phyloP scores from a whole-genome alignment of 352 stramenopile genomes.

The Phytopythium cucurbitacearum region DNA sequence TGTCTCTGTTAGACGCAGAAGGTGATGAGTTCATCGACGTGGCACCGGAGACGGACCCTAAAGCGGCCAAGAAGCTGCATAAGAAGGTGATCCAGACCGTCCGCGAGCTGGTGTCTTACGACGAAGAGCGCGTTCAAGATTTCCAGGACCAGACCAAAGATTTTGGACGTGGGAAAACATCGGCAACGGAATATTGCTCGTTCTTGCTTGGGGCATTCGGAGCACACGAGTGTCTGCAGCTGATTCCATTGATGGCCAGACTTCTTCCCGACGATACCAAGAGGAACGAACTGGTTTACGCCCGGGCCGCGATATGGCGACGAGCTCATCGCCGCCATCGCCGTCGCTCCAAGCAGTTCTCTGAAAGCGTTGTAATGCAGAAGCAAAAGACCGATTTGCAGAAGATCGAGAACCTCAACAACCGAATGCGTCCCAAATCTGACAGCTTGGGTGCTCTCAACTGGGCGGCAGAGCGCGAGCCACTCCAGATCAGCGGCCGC shows the following conservation, averaged over 20 bases:
- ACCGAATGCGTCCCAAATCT: slow-evolving; percentile 41
- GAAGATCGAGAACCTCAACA: slow-evolving; percentile 17
- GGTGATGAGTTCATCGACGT: slow-evolving; percentile 52
- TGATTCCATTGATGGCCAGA: slow-evolving; percentile 70
- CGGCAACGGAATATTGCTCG: slow-evolving; percentile 70
- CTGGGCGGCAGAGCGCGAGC: slow-evolving; percentile 16
- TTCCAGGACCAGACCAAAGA: slow-evolving; percentile 80
- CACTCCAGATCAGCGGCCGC: slow-evolving; percentile 10
- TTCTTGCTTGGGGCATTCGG: slow-evolving; percentile 70
- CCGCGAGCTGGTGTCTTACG: slow-evolving; percentile 46
- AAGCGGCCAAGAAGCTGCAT: slow-evolving; percentile 64
- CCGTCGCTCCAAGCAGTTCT: slow-evolving; percentile 77
- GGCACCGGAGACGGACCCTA: slow-evolving; percentile 44
- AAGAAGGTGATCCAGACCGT: slow-evolving; percentile 68
- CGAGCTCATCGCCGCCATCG: slow-evolving; percentile 54
- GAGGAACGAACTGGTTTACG: slow-evolving; percentile 53
- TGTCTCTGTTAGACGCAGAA: slow-evolving; percentile 32
- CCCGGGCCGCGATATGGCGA: slow-evolving; percentile 56
- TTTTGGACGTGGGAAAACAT: slow-evolving; percentile 63
- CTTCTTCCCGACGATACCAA: slow-evolving; percentile 67
- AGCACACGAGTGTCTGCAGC: slow-evolving; percentile 58
- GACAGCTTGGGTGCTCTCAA: slow-evolving; percentile 29
- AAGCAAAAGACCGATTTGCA: slow-evolving; percentile 48
- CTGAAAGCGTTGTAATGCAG: slow-evolving; percentile 63
- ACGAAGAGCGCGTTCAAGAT: slow-evolving; percentile 72